Evolutionary conservation across 371 early-diverging fungal species (phyloP).

Genomic region (Massospora cicadina): DNA sequence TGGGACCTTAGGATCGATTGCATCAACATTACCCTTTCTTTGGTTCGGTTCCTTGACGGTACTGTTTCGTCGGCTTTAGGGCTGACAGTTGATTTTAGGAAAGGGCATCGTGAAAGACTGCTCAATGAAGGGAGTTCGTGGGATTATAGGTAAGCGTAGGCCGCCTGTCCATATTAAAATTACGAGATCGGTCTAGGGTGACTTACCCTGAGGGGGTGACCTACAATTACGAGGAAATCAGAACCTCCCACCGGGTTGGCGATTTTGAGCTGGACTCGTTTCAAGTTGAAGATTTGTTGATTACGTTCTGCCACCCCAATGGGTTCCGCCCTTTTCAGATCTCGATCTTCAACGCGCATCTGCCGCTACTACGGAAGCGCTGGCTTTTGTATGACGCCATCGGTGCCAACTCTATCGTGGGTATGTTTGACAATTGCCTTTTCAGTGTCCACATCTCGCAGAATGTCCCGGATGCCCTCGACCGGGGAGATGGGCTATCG

Average conservation of each 20-base stretch:
- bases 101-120: constrained; percentile 74
- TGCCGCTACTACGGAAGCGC: constrained; percentile 68
- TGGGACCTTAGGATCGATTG: constrained; percentile 68
- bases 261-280: constrained; percentile 68
- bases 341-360: constrained; percentile 67
- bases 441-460: constrained; percentile 83
- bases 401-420: constrained; percentile 75
- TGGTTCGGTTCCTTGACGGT: constrained; percentile 84
- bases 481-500: neutral
- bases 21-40: constrained; percentile 67
- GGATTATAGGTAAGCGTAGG: constrained; percentile 34
- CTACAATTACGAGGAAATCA: constrained; percentile 35
- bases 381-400: constrained; percentile 86
- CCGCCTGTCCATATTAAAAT: neutral
- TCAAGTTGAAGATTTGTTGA: constrained; percentile 47
- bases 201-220: constrained; percentile 51
- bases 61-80: neutral
- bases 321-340: constrained; percentile 75
- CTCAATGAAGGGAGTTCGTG: constrained; percentile 70
- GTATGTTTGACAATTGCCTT: constrained; percentile 82
- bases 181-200: constrained; percentile 60
- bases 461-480: neutral
- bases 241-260: constrained; percentile 48
- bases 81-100: constrained; percentile 12
- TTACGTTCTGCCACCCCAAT: constrained; percentile 58